Conservation (phyloP, 208 protist species). For the Ichthyophonus hoferi region DNA sequence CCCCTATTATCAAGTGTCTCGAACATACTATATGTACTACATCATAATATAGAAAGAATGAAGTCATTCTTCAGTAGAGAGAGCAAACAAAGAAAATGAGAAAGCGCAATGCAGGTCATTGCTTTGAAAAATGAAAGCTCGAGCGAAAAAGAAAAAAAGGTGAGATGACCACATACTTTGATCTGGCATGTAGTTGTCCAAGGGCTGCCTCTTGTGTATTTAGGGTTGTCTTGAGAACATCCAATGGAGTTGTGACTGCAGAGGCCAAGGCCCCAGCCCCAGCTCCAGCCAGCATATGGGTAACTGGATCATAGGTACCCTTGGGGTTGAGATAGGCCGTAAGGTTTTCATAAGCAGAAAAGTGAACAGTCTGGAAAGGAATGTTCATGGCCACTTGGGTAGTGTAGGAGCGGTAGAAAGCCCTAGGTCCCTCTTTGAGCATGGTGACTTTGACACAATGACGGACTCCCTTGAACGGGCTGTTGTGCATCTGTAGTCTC, state of each 20-base stretch:
- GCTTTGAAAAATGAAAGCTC: no score
- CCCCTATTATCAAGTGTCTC: no score
- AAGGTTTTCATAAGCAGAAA: constrained; percentile 76
- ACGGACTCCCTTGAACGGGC: constrained; percentile 47
- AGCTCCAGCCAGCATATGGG: constrained; percentile 61
- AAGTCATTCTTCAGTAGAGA: no score
- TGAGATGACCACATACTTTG: no score
- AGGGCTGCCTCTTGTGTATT: constrained; percentile 55
- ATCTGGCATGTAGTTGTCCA: no score
- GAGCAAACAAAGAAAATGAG: no score
- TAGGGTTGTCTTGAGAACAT: constrained; percentile 79
- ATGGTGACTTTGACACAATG: constrained; percentile 60
- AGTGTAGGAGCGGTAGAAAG: constrained; percentile 74
- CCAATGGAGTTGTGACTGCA: constrained; percentile 80
- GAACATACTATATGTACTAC: no score
- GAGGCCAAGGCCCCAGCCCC: constrained; percentile 73
- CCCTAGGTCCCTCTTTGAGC: constrained; percentile 56
- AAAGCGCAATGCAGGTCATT: no score
- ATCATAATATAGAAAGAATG: no score
- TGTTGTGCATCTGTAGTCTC: constrained; percentile 78
- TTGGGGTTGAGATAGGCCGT: constrained; percentile 20
- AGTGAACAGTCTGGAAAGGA: constrained; percentile 80
- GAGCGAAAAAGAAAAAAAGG: no score
- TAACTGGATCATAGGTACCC: constrained; percentile 24
- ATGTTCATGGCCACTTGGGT: constrained; percentile 84